Evolutionary conservation across 257 asterid species (phyloP), one percentile per base, ranked within the genome.

Genomic region (Penstemon eatonii): DNA sequence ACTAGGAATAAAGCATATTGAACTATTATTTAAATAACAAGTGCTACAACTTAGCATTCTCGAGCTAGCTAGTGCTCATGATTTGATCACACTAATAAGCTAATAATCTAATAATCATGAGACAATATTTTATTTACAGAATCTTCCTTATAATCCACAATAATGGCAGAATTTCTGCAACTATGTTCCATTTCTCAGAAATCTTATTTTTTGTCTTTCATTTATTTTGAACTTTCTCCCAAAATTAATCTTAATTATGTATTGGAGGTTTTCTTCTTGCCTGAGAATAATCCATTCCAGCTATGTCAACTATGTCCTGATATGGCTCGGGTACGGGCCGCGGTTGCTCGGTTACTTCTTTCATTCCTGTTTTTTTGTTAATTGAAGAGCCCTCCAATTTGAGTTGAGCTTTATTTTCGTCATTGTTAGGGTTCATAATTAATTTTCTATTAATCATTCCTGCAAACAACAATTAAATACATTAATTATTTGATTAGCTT

Each of bases 281-380:
- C 54, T 80, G 82, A 7, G 95, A 82, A 79, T 89, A 89, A 73
- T 87, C 96, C 95, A 89, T 89, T 59, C 76, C 92, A 47, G 86
- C 84, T 5, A 89, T 50, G 83, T 84, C 95, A 60, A 85, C n/a
- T 56, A 74, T 60, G 60, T 80, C 86, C 18, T 83, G 81, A 49
- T 57, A 66, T 3, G 70, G 74, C 37, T 74, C 74, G 3, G 25
- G 25, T 5, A 8, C 53, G 5, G 62, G 38, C 19, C 55, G 56
- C 3, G 44, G 25, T 64, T 47, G 36, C 39, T 25, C 43, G 8
- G 36, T 66, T 53, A 4, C 37, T 25, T 43, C 70, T 70, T 69
- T 39, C 4, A 8, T 39, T 60, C 4, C 11, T 56, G 49, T 13
- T 39, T 18, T 64, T 40, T 70, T 58, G 45, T 66, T 70, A 65